Evolutionary conservation across 164 flowering plant genomes (phyloP), one percentile per base, ranked within the genome.

Genomic region (Umbilicus rupestris): DNA sequence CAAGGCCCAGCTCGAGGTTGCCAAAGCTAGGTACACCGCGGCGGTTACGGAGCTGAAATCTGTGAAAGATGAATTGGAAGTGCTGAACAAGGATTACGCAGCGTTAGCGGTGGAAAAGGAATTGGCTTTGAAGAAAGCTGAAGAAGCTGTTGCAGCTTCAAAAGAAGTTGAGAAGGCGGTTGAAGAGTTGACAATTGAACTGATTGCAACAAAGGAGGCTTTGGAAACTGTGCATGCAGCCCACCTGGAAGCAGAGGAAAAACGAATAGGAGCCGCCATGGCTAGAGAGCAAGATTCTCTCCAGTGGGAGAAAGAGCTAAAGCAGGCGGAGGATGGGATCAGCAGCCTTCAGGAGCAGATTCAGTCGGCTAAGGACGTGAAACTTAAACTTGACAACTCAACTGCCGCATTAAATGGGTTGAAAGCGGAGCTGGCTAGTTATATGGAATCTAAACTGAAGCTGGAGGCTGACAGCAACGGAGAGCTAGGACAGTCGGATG

Each of bases 1-100:
- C 70, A 92, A 83, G 33, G 33, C 60, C 19, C 60, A 55, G 60
- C 60, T 55, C 60, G 60, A 55, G 60, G 60, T 55, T 15, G 60
- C 60, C 29, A 63, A 33, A 41, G 65, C 65, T 3, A 63, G 45
- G 65, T 31, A 63, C 20, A 31, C 65, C n/a, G 45, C 65, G 11
- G 46, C 65, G 12, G 42, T 63, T 35, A 39, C 46, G 1, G 65
- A 63, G 46, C 42, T 63, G 29, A 63, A 63, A 63, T 19, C 45
- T 22, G 45, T 63, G 45, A 63, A 41, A 20, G 65, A 41, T 19
- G 45, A 35, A 29, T 35, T 63, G 65, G 65, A 63, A 20, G 65
- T 41, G 6, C 65, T 63, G 65, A 22, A 41, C 16, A 63, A 63
- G 28, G 45, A 33, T 37, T 20, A 63, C 9, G 14, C 65, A 9